These are phyloP conservation scores for Exserohilum turcica DNA, from an alignment of 2,329 filamentous ascomycete species.

Conservation along the genomic window DNA sequence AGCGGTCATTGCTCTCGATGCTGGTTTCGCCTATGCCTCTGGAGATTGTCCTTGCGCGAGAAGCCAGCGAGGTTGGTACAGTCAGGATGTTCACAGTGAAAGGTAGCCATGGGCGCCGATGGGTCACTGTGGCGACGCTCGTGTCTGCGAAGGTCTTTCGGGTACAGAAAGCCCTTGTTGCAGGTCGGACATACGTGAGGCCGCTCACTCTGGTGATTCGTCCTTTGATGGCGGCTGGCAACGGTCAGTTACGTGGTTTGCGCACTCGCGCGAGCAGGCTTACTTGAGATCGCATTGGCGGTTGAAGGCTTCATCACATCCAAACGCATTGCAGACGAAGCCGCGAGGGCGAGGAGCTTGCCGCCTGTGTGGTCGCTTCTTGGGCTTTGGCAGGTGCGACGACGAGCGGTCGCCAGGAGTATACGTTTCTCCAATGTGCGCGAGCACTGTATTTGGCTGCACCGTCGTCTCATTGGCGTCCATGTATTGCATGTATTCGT, in stretches of 20 bases:
- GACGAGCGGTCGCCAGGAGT: conserved; percentile 35
- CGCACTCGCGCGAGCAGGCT: conserved; percentile 14
- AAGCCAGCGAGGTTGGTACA: conserved; percentile 40
- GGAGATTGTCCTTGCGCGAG: conserved; percentile 44
- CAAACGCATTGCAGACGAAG: conserved; percentile 28
- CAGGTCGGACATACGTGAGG: conserved; percentile 42
- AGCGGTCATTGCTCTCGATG: conserved; percentile 23
- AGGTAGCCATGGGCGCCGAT: conserved; percentile 14
- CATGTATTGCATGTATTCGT: conserved; percentile 20
- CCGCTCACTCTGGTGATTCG: conserved; percentile 34
- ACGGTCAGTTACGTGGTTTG: conserved; percentile 14
- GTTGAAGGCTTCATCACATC: conserved; percentile 37
- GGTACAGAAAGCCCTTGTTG: conserved; percentile 41
- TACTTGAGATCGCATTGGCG: conserved; percentile 45
- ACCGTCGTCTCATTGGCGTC: conserved; percentile 38
- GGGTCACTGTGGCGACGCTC: conserved; percentile 32
- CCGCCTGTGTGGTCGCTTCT: conserved; percentile 22
- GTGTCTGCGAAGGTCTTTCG: conserved; percentile 43
- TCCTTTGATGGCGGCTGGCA: conserved; percentile 40
- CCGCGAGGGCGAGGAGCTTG: conserved; percentile 34
- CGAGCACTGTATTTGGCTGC: conserved; percentile 31
- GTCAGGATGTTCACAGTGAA: conserved; percentile 31
- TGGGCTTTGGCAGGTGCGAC: conserved; percentile 1
- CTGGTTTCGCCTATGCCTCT: conserved; percentile 40
- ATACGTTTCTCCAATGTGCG: conserved; percentile 37